Conservation (phyloP, 176 grass and related monocot genomes). For the Tuctoria greenei region DNA sequence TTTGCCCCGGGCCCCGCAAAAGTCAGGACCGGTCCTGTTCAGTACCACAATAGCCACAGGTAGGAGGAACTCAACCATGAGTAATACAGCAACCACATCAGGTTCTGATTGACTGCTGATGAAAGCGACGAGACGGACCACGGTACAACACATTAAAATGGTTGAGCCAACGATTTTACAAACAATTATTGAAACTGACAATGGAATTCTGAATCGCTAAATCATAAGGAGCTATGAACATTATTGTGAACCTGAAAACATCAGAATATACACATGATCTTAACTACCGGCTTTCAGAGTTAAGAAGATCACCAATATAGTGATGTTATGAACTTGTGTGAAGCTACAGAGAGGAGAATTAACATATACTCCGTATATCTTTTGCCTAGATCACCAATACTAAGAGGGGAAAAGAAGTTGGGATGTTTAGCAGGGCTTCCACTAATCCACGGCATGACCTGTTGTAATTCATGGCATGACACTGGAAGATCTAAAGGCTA, state of each 20-base stretch:
- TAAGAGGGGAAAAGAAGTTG: constrained; percentile 15
- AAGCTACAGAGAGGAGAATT: constrained; percentile 32
- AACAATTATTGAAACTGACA: no score
- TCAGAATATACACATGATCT: constrained; percentile 39
- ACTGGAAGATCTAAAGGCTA: constrained; percentile 34
- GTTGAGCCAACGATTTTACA: constrained; percentile 20
- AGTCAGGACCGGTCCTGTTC: no score
- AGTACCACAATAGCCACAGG: neutral
- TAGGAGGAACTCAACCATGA: neutral
- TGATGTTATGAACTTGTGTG: constrained; percentile 24
- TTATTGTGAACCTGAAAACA: constrained; percentile 27
- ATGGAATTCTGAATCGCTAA: constrained; percentile 2
- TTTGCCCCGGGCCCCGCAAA: no score
- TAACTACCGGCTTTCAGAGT: constrained; percentile 38
- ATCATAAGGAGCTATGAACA: constrained; percentile 22
- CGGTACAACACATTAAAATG: constrained; percentile 4
- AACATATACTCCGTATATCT: constrained; percentile 29
- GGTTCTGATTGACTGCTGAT: neutral
- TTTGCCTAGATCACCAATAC: constrained; percentile 39
- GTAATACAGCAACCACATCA: neutral
- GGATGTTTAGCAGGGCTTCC: constrained; percentile 28
- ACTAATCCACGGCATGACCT: no score
- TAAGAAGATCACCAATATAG: constrained; percentile 46
- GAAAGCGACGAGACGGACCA: no score
- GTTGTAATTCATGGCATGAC: constrained; percentile 32